phyloP scores from a whole-genome alignment of 2,329 filamentous ascomycete species.

The Ceratocystis destructans region DNA sequence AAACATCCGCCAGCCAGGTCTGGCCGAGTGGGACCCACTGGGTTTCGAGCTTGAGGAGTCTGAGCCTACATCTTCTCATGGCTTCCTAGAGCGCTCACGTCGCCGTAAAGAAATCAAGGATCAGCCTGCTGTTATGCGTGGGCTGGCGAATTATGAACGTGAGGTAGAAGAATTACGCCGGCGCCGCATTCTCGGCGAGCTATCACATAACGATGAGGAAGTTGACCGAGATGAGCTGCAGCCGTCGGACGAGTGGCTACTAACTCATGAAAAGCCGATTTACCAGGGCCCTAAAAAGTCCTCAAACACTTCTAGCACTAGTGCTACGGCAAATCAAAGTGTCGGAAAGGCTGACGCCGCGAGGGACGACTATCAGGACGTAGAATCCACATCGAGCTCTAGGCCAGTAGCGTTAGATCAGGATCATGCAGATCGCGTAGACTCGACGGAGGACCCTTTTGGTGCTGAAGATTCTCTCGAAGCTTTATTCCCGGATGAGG shows the following conservation, averaged over 20 bases:
- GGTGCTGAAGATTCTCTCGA: neutral
- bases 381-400: neutral
- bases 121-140: neutral
- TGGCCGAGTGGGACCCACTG: constrained; percentile 32
- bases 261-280: neutral
- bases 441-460: too few species aligned
- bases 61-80: neutral
- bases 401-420: neutral
- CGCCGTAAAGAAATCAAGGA: neutral
- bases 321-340: neutral
- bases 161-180: neutral
- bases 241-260: neutral
- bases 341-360: neutral
- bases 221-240: neutral
- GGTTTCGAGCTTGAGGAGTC: neutral
- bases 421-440: too few species aligned
- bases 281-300: neutral
- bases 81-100: neutral
- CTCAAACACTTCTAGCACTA: neutral
- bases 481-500: neutral
- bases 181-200: neutral
- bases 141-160: neutral
- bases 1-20: constrained; percentile 28
- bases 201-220: neutral
- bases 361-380: neutral